Conservation (phyloP, 2,329 filamentous ascomycete genomes). For the Clarireedia monteithiana region DNA sequence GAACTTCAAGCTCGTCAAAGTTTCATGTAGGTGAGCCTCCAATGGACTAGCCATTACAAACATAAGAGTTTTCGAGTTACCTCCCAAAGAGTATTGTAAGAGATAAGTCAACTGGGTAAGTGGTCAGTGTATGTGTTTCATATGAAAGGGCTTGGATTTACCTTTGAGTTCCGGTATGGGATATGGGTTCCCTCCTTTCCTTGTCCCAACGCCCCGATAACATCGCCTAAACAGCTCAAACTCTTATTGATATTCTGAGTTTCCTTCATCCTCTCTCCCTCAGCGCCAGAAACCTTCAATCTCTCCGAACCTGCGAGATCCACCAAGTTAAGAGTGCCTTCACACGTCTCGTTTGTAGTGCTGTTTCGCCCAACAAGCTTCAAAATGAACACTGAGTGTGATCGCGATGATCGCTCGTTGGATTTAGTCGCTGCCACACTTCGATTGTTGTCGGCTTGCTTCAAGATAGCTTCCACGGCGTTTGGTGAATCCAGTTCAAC, state of each 20-base stretch:
- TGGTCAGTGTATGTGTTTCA: slow-evolving; percentile 14
- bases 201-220: slow-evolving; percentile 85
- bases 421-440: slow-evolving; percentile 95
- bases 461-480: slow-evolving; percentile 72
- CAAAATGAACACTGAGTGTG: slow-evolving; percentile 93
- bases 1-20: slow-evolving; percentile 88
- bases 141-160: slow-evolving; percentile 31
- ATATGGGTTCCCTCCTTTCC: slow-evolving; percentile 72
- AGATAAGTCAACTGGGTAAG: slow-evolving; percentile 69
- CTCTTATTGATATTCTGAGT: slow-evolving; percentile 98
- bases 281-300: slow-evolving; percentile 76
- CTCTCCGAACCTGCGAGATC: slow-evolving; percentile 92
- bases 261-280: slow-evolving; percentile 82
- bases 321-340: slow-evolving; percentile 91
- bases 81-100: slow-evolving; percentile 87
- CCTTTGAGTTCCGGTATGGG: slow-evolving; percentile 92
- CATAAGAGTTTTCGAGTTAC: slow-evolving; percentile 97
- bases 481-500: slow-evolving; percentile 71
- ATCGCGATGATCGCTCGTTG: slow-evolving; percentile 89
- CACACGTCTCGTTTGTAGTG: slow-evolving; percentile 71
- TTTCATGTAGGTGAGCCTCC: slow-evolving; percentile 85
- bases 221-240: slow-evolving; percentile 83
- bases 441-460: slow-evolving; percentile 74
- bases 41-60: slow-evolving; percentile 97
- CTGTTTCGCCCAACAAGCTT: slow-evolving; percentile 65